Percentiles rank a stretch among this genome's conserved stretches.
Evolutionary conservation across 108 stramenopile genomes (phyloP).

Genomic region (Nitzschia sp.): DNA sequence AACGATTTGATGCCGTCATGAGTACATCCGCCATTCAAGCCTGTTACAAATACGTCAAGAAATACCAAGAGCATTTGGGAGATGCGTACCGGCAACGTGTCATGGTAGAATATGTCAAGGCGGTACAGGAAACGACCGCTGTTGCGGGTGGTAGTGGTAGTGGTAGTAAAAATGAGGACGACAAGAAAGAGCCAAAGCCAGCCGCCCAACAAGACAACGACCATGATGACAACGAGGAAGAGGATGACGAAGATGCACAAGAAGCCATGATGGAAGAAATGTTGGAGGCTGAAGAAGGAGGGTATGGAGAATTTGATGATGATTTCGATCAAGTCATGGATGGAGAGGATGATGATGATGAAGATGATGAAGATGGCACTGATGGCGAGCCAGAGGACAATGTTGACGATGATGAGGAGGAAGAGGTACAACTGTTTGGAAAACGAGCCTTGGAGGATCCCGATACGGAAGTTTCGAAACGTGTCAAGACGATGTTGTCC

Average conservation of each 20-base stretch:
- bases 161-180: too few relatives aligned
- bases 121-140: conserved; percentile 65
- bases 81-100: conserved; percentile 69
- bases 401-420: conserved; percentile 29
- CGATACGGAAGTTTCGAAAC: neutral
- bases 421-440: conserved; percentile 18
- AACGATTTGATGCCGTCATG: conserved; percentile 53
- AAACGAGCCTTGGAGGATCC: neutral
- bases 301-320: conserved; percentile 62
- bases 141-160: too few relatives aligned
- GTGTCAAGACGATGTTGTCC: neutral
- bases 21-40: conserved; percentile 39
- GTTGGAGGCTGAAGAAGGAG: conserved; percentile 52
- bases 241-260: conserved; percentile 55
- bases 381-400: conserved; percentile 26
- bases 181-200: neutral
- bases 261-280: conserved; percentile 76
- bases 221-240: conserved; percentile 1
- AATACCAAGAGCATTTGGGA: conserved; percentile 51
- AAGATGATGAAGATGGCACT: conserved; percentile 24
- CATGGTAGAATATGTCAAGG: conserved; percentile 70
- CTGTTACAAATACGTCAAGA: conserved; percentile 66
- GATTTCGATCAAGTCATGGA: conserved; percentile 48
- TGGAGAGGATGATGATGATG: conserved; percentile 26
- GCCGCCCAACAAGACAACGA: neutral